A percentile compares a stretch with the other conserved stretches of the same genome.
Evolutionary conservation across 331 rosid genomes (phyloP).

Genomic region (Telfairia occidentalis): DNA sequence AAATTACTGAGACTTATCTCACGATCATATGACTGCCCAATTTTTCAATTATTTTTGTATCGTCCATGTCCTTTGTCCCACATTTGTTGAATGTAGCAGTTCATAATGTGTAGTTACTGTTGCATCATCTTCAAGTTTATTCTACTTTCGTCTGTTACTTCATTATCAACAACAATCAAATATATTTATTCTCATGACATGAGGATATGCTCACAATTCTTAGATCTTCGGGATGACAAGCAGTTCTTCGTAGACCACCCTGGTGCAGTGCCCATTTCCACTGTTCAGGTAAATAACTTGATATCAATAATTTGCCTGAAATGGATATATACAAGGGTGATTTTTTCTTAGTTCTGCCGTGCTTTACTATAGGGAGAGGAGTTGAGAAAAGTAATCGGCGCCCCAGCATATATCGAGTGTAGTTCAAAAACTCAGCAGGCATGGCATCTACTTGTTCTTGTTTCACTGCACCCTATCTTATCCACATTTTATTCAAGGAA

Average conservation of each 20-base stretch:
- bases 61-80: not conserved
- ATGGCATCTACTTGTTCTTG: not conserved
- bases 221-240: slow-evolving; percentile 91
- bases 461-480: not conserved
- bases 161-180: not conserved
- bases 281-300: slow-evolving; percentile 57
- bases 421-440: slow-evolving; percentile 99
- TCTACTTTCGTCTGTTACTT: not conserved
- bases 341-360: not conserved
- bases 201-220: not conserved
- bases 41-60: not conserved
- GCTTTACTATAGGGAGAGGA: slow-evolving; percentile 72
- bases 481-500: not conserved
- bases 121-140: slow-evolving; percentile 11
- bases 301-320: not conserved
- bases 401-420: slow-evolving; percentile 78
- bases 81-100: not conserved
- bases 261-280: slow-evolving; percentile 81
- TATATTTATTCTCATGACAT: not conserved
- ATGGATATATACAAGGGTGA: not conserved
- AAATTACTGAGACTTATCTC: not conserved
- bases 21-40: not conserved
- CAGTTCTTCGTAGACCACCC: slow-evolving; percentile 82
- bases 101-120: not conserved
- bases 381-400: slow-evolving; percentile 69